phyloP scores from a whole-genome alignment of 1,284 basidiomycete genomes.

The Moesziomyces sp. region DNA sequence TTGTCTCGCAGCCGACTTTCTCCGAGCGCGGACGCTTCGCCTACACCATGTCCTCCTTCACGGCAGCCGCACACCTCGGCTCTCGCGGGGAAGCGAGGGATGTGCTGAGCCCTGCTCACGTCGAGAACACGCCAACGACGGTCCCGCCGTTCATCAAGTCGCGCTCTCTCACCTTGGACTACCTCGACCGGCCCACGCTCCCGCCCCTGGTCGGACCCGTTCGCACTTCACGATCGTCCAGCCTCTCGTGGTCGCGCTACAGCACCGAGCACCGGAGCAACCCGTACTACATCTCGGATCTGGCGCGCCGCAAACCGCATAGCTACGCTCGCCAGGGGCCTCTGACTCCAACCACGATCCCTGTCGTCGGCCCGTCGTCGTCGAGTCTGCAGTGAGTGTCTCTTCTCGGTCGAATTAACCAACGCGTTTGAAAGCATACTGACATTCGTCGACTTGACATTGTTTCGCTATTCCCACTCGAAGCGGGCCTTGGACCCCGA shows the following conservation, averaged over 20 bases:
- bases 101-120: too few relatives aligned
- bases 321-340: constrained; percentile 7
- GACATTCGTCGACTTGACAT: too few relatives aligned
- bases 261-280: constrained; percentile 17
- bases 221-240: constrained; percentile 7
- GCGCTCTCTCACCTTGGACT: constrained; percentile 20
- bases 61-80: too few relatives aligned
- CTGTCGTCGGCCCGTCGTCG: too few relatives aligned
- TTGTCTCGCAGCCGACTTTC: too few relatives aligned
- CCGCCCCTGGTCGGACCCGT: constrained; percentile 32
- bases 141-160: constrained; percentile 13
- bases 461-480: background rate
- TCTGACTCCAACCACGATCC: background rate
- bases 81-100: too few relatives aligned
- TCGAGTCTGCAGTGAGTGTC: constrained; percentile 13
- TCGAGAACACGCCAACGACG: too few relatives aligned
- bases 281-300: constrained; percentile 19
- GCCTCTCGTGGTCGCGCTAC: constrained; percentile 8
- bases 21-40: too few relatives aligned
- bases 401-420: too few relatives aligned
- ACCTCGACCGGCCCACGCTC: constrained; percentile 16
- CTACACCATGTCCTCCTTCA: too few relatives aligned
- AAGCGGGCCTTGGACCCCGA: constrained; percentile 23
- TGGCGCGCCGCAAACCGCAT: constrained; percentile 4
- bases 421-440: background rate